Percentiles rank a stretch among this genome's conserved stretches.
phyloP scores from a whole-genome alignment of 805 yeast species.

The Allodekkera sacchari region DNA sequence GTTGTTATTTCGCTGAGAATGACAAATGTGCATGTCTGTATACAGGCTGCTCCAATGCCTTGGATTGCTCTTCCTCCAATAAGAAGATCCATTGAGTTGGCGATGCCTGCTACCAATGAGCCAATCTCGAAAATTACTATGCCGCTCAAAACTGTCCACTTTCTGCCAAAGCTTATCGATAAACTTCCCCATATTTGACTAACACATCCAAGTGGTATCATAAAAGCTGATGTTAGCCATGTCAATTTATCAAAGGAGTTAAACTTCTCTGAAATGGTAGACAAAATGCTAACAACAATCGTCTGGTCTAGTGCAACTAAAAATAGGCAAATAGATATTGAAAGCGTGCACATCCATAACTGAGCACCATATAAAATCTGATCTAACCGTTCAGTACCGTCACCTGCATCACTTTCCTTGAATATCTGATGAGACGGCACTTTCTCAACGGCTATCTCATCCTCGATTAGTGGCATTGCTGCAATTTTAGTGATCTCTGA shows the following conservation, averaged over 20 bases:
- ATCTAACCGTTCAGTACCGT: constrained; percentile 26
- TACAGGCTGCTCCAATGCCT: constrained; percentile 74
- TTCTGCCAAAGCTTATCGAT: constrained; percentile 49
- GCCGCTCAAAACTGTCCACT: constrained; percentile 36
- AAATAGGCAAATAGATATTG: constrained; percentile 3
- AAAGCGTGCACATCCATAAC: constrained; percentile 5
- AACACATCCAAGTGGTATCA: constrained; percentile 46
- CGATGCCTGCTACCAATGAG: constrained; percentile 48
- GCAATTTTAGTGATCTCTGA: no score
- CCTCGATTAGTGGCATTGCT: no score
- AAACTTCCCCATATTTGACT: constrained; percentile 51
- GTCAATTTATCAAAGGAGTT: constrained; percentile 32
- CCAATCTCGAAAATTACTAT: constrained; percentile 53
- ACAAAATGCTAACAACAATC: constrained; percentile 44
- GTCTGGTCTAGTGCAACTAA: constrained; percentile 47
- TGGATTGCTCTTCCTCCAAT: constrained; percentile 66
- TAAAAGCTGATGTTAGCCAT: constrained; percentile 51
- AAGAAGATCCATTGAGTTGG: constrained; percentile 46
- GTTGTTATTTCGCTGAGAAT: constrained; percentile 51
- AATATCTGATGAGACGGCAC: no score
- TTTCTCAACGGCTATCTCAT: no score
- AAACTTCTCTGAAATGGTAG: constrained; percentile 38
- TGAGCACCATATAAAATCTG: constrained; percentile 18
- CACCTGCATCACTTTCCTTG: constrained; percentile 34
- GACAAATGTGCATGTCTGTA: constrained; percentile 48